Base-by-base conservation (phyloP, 352 stramenopile species). In the Phytophthora parvispora region DNA sequence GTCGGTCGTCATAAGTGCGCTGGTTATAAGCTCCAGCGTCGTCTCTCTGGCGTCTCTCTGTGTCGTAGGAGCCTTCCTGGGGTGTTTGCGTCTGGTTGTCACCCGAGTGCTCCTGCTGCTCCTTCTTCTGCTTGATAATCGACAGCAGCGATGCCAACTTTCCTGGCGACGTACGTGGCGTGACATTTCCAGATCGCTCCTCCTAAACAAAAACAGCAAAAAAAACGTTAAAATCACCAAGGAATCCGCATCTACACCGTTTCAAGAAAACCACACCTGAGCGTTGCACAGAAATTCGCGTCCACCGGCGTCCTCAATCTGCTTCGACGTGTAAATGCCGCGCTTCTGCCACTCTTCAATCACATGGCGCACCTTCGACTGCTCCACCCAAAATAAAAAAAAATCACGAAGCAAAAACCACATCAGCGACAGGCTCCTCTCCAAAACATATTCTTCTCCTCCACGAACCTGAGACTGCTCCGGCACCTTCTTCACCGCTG, bases 61-160 rank as follows among this genome's bases (percentile, higher is more conserved):
- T 59, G 54, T 74, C 58, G 24, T 68, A 50, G 2, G 59, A 32
- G 4, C 55, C 63, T 42, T 67, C 64, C 38, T 53, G 59, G 3
- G 32, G 40, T 31, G 60, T 38, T 20, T 20, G 55, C 6, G 60
- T 42, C 16, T 59, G 67, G 20, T 72, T 36, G 9, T 74, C 69
- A 16, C 52, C 29, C 6, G 61, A 25, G 43, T 75, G 67, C 8
- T 80, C 74, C 34, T 71, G 64, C 32, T 82, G 62, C 36, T 89
- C 85, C 43, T 94, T 94, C 54, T 92, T 87, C 50, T 94, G 90
- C 74, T 95, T 95, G 66, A 95, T 84, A 38, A 94, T 93, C 10
- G 86, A 93, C 32, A 96, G 57, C 43, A 96, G 67, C 34, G 87
- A 95, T 8, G 89, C 85, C 27, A 96, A 62, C 25, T 91, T 90